Conservation (phyloP, 441 rosid species). For the Adansonia madagascariensis region DNA sequence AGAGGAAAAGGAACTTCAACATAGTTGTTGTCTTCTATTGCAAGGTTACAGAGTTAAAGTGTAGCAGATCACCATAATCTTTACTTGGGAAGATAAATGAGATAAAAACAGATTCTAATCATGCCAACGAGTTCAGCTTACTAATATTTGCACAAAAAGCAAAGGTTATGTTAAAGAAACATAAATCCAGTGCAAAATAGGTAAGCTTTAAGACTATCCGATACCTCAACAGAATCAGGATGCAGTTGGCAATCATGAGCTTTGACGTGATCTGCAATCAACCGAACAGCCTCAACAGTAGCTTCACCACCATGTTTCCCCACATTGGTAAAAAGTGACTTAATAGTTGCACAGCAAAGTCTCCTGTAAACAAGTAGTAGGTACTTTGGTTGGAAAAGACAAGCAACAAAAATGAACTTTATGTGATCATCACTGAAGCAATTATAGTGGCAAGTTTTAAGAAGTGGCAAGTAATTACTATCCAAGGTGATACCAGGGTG, state of each 20-base stretch:
- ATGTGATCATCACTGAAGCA: constrained; percentile 11
- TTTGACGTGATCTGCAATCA: constrained; percentile 85
- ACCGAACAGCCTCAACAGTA: constrained; percentile 70
- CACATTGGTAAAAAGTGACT: constrained; percentile 78
- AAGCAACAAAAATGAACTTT: neutral
- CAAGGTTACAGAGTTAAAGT: neutral
- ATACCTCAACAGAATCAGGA: constrained; percentile 83
- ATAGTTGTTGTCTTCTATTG: neutral
- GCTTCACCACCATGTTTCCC: constrained; percentile 88
- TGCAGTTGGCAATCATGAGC: constrained; percentile 79
- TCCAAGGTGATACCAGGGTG: neutral
- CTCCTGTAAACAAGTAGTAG: constrained; percentile 53
- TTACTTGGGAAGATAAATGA: neutral
- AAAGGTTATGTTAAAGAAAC: neutral
- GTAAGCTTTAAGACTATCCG: neutral
- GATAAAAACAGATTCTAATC: neutral
- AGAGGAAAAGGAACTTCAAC: neutral
- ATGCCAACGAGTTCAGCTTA: neutral
- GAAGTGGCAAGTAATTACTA: neutral
- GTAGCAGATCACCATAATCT: neutral
- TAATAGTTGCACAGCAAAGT: constrained; percentile 73
- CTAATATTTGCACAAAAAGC: constrained; percentile 7
- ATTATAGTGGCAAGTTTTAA: constrained; percentile 6
- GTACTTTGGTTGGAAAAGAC: constrained; percentile 18
- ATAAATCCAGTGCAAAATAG: neutral